Percentiles rank a stretch among this genome's conserved stretches.
Conservation (phyloP, 2,329 filamentous ascomycete species). For the Stachybotrys chlorohalonatus region DNA sequence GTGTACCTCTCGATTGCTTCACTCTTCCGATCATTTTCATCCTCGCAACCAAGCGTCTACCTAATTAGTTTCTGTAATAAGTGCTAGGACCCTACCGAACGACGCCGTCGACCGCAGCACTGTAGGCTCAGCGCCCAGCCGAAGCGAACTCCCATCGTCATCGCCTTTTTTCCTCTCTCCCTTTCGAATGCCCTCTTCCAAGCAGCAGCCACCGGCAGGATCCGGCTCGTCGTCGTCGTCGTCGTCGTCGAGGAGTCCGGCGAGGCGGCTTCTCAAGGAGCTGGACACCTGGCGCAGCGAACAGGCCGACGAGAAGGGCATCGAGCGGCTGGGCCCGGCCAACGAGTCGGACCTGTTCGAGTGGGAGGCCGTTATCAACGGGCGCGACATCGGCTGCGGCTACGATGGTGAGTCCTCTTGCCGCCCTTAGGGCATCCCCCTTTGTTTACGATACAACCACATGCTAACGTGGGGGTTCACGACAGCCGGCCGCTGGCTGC, state of each 20-base stretch:
- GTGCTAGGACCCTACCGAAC: too few species aligned
- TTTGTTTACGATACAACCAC: not conserved
- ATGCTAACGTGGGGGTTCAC: not conserved
- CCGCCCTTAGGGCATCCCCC: not conserved
- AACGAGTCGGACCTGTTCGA: slow-evolving; percentile 44
- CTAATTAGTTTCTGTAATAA: too few species aligned
- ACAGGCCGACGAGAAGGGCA: slow-evolving; percentile 37
- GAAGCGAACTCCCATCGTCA: not conserved
- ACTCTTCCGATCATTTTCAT: too few species aligned
- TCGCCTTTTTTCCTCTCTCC: not conserved
- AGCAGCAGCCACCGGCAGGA: slow-evolving; percentile 3
- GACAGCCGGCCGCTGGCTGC: slow-evolving; percentile 68
- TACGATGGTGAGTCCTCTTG: slow-evolving; percentile 40
- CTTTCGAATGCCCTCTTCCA: slow-evolving; percentile 5
- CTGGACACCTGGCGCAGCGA: slow-evolving; percentile 44
- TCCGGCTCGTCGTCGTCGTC: slow-evolving; percentile 9
- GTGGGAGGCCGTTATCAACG: slow-evolving; percentile 54
- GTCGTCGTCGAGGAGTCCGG: slow-evolving; percentile 34
- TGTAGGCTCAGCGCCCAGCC: not conserved
- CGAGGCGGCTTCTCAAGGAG: slow-evolving; percentile 50
- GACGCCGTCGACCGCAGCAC: too few species aligned
- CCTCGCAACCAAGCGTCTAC: too few species aligned
- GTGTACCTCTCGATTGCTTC: too few species aligned
- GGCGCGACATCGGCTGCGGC: slow-evolving; percentile 42
- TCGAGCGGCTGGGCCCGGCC: slow-evolving; percentile 49